Evolutionary conservation across 2,329 filamentous ascomycete genomes (phyloP).

Genomic region (Triangularia verruculosa): DNA sequence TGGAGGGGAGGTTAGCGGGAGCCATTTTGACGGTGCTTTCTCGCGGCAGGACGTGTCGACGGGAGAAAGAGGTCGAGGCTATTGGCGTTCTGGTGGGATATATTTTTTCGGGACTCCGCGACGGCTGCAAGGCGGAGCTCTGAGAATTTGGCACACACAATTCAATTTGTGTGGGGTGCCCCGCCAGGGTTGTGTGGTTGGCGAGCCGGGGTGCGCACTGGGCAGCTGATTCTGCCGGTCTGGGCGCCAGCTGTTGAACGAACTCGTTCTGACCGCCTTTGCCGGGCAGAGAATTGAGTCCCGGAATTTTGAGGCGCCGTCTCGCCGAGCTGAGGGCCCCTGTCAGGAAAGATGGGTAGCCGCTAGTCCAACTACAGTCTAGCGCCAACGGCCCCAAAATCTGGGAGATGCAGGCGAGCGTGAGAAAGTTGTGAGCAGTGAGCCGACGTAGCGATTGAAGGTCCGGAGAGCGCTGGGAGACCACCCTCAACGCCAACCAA

Average conservation of each 20-base stretch:
- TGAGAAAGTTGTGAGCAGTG: constrained; percentile 23
- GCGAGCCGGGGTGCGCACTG: neutral
- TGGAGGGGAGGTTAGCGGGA: constrained; percentile 86
- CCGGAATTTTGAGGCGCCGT: constrained; percentile 16
- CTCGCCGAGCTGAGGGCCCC: constrained; percentile 12
- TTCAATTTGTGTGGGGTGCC: constrained; percentile 30
- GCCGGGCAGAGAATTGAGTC: neutral
- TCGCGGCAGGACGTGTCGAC: constrained; percentile 33
- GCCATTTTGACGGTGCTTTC: constrained; percentile 73
- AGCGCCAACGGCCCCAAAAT: constrained; percentile 26
- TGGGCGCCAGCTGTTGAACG: neutral
- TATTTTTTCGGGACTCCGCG: constrained; percentile 22
- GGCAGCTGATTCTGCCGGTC: neutral
- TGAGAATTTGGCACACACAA: constrained; percentile 31
- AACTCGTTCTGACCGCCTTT: neutral
- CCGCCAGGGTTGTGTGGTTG: constrained; percentile 30
- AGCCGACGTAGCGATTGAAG: constrained; percentile 7
- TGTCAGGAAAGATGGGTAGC: neutral
- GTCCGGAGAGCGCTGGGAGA: constrained; percentile 8
- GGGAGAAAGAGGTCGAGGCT: constrained; percentile 31
- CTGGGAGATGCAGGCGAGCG: constrained; percentile 19
- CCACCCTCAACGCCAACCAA: constrained; percentile 13
- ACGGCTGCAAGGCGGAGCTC: constrained; percentile 24
- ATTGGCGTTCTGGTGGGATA: constrained; percentile 24
- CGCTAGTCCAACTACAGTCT: constrained; percentile 12